Evolutionary conservation across 129 eudicot species (phyloP), one percentile per base, ranked within the genome.

Genomic region (Pulicaria dysenterica): DNA sequence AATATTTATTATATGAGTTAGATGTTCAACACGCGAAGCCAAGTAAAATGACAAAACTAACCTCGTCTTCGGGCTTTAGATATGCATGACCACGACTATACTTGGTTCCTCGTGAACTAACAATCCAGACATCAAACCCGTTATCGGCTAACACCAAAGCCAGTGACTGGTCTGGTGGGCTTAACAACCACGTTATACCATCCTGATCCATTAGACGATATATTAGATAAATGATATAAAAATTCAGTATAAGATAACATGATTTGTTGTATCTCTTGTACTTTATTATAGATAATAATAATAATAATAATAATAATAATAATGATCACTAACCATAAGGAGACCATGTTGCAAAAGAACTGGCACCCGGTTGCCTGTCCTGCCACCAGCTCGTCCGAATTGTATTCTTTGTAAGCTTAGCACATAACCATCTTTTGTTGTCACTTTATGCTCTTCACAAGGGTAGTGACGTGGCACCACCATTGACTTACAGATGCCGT

Each of bases 321-420:
- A 24, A 2, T 24, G 31, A 24, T 34, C 8, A 64, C 79, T 73
- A 19, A 83, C 96, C 90, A 85, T 83, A 8, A 89, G 62, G 16
- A 86, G 85, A 58, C 96, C 96, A 73, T 89, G 96, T 60, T 89
- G 96, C 72, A 89, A 75, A 48, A 85, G 91, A 46, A 89, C 87
- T 0, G 91, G 96, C 15, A 83, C 80, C 51, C 76, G 59, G 50
- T 15, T 73, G 9, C 80, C 87, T 47, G 78, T 63, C 10, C 5
- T 14, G 49, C 79, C 75, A 54, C 83, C 87, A 3, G 82, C 71
- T 39, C 73, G 65, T 42, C 91, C 91, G 3, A 59, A 58, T 19
- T 91, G 96, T 54, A 86, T 89, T 55, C 86, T 86, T 73, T 85
- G 91, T 76, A 89, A 11, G 70, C 91, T 85, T 46, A 89, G 81